phyloP scores from a whole-genome alignment of 2,329 filamentous ascomycete species.

The Colletotrichum sansevieriae region DNA sequence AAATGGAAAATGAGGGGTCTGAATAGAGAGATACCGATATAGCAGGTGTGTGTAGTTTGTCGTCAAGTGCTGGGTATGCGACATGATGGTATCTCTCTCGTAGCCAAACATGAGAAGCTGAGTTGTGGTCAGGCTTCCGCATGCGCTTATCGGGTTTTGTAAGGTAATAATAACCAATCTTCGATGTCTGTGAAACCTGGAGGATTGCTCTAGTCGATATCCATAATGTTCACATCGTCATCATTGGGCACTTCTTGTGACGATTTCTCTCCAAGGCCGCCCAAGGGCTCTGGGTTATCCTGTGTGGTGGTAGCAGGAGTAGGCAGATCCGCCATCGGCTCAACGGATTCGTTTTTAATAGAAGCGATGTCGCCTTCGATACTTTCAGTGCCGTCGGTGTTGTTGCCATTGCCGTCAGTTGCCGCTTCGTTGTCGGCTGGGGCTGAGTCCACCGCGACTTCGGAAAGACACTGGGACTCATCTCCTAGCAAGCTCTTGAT shows the following conservation, averaged over 20 bases:
- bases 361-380: constrained; percentile 17
- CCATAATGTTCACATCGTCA: constrained; percentile 55
- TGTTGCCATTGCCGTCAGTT: constrained; percentile 38
- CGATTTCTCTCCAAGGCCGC: constrained; percentile 42
- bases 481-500: constrained; percentile 57
- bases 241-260: constrained; percentile 43
- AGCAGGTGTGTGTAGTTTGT: background rate
- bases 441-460: background rate
- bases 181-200: background rate
- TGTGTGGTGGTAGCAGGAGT: constrained; percentile 42
- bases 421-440: background rate
- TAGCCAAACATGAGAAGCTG: background rate
- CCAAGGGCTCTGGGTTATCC: constrained; percentile 48
- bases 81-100: constrained; percentile 9
- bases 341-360: constrained; percentile 37
- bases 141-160: background rate
- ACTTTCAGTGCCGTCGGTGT: constrained; percentile 21
- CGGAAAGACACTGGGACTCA: constrained; percentile 15
- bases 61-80: background rate
- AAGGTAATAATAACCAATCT: background rate
- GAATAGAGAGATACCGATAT: background rate
- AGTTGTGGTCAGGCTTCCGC: background rate
- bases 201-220: constrained; percentile 51
- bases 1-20: constrained; percentile 8
- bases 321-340: constrained; percentile 38